Base-by-base conservation (phyloP, 2,329 filamentous ascomycete species). In the Pyricularia sp. region DNA sequence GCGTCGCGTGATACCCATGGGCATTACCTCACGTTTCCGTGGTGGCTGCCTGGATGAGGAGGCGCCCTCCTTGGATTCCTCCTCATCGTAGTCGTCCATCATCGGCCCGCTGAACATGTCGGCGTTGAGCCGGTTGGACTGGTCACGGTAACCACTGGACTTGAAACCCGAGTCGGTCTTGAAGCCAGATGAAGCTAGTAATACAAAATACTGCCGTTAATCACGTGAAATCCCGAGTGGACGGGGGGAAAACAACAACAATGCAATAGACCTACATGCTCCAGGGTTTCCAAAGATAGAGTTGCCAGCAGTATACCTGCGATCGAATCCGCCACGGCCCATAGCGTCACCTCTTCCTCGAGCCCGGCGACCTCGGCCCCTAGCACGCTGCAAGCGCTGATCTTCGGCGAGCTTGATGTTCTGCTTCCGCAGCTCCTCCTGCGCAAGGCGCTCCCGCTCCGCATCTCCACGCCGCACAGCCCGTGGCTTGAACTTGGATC, bases 1-100 rank as follows among this genome's bases (percentile, higher is more conserved):
- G 70, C 80, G 79, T 70, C 86, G 81, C 71, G 82, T 81, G 71
- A 88, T 86, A 66, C 85, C 85, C 78, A 88, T 84, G 20, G 86
- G 86, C 72, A 87, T 78, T 25, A 81, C 74, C 67, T 73, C 71
- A 64, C 69, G 72, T 72, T 75, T 72, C 73, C 75, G 70, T 71
- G 70, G 74, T 64, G 30, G 70, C 65, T 65, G 70, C 67, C 66
- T 71, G 73, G 73, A 66, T 68, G 73, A 78, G 70, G 73, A 73
- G 65, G 12, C 23, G 28, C 28, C 68, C 65, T 77, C 77, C 69
- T 83, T 79, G 68, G 81, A 78, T n/a, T 82, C 67, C 68, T 79
- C 81, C 66, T 81, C 79, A 65, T 83, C 76, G 36, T 84, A 81
- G n/a, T 81, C 81, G 26, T 81, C 75, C 30, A 75, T 71, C 72